phyloP scores from a whole-genome alignment of 768 basidiomycete species.

The Lentinula detonsa region DNA sequence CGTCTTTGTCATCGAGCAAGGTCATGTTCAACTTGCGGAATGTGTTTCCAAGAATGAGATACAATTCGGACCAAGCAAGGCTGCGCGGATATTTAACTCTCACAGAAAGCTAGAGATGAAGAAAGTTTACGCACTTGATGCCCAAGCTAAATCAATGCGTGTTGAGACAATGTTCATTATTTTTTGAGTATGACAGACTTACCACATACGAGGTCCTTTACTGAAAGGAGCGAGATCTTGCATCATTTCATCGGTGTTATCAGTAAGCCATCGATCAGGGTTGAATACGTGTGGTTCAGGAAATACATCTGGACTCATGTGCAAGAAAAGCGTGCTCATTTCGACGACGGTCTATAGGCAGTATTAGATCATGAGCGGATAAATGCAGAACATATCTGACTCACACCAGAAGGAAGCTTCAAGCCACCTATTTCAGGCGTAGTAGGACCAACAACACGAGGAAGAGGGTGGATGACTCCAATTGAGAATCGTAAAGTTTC shows the following conservation, averaged over 20 bases:
- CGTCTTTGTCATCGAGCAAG: not conserved
- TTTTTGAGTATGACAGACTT: conserved; percentile 9
- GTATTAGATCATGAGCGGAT: too few species aligned
- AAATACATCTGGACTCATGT: conserved; percentile 33
- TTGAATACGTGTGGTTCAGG: conserved; percentile 30
- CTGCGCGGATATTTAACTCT: conserved; percentile 1
- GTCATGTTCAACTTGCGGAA: conserved; percentile 16
- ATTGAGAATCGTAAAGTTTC: conserved; percentile 37
- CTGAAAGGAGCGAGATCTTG: conserved; percentile 36
- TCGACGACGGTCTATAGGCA: conserved; percentile 31
- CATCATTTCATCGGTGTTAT: conserved; percentile 30
- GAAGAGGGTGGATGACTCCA: conserved; percentile 30
- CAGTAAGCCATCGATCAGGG: conserved; percentile 37
- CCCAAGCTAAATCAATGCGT: not conserved
- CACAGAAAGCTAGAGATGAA: not conserved
- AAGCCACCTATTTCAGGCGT: conserved; percentile 27
- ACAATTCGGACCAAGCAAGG: conserved; percentile 16
- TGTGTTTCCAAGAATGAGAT: conserved; percentile 13
- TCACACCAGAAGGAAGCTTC: conserved; percentile 31
- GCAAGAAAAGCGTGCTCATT: conserved; percentile 34
- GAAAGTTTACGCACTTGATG: not conserved
- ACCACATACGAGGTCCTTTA: conserved; percentile 37
- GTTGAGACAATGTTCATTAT: too few species aligned
- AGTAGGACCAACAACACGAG: conserved; percentile 31
- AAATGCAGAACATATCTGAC: conserved; percentile 2